Percentiles rank a stretch among this genome's conserved stretches.
Evolutionary conservation across 345 rosid species (phyloP).

Genomic region (Lumnitzera racemosa): DNA sequence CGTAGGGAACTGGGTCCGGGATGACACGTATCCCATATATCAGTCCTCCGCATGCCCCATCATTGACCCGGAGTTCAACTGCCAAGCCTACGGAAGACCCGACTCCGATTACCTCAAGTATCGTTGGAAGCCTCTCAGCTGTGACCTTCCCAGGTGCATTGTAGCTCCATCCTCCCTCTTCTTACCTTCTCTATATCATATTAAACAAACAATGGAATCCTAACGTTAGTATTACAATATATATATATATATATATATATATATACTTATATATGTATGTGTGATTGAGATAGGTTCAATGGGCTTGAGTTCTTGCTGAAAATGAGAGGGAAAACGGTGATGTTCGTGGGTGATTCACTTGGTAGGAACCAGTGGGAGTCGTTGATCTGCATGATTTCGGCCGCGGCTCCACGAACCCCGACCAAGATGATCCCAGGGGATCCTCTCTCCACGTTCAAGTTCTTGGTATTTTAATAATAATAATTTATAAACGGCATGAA

Average conservation of each 20-base stretch:
- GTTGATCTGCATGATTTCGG: constrained; percentile 69
- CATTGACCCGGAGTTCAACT: constrained; percentile 17
- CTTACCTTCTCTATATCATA: not conserved
- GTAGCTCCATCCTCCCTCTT: not conserved
- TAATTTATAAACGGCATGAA: not conserved
- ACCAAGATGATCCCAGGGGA: constrained; percentile 45
- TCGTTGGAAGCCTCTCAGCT: constrained; percentile 14
- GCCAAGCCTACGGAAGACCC: constrained; percentile 17
- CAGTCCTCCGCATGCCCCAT: constrained; percentile 15
- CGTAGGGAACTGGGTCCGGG: constrained; percentile 14
- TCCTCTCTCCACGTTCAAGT: constrained; percentile 72
- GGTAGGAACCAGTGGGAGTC: constrained; percentile 93
- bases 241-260: constrained; percentile 1
- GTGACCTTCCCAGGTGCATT: constrained; percentile 13
- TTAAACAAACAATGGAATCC: too few relatives aligned
- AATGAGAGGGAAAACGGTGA: constrained; percentile 65
- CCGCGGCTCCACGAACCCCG: constrained; percentile 37
- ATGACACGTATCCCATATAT: constrained; percentile 12
- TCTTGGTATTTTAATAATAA: constrained; percentile 31
- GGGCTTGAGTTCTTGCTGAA: constrained; percentile 59
- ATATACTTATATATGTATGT: not conserved
- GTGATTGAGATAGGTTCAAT: constrained; percentile 37
- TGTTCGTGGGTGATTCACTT: constrained; percentile 95
- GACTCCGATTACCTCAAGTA: constrained; percentile 18
- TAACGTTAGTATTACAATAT: too few relatives aligned